phyloP scores from a whole-genome alignment of 768 basidiomycete genomes.

The Roridomyces roridus region DNA sequence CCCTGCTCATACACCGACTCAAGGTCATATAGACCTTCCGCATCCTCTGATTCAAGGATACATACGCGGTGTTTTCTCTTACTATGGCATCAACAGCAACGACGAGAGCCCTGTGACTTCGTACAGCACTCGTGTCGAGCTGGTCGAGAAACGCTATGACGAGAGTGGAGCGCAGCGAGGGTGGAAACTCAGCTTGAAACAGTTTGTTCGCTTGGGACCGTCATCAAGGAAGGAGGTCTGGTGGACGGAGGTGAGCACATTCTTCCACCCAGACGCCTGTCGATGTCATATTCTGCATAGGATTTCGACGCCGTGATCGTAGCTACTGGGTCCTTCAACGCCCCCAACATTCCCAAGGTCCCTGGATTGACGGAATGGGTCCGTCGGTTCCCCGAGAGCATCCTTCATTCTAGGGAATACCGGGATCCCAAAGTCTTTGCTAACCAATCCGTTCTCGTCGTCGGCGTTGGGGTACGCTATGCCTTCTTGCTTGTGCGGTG shows the following conservation, averaged over 20 bases:
- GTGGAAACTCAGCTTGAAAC: slow-evolving; percentile 40
- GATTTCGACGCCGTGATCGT: slow-evolving; percentile 20
- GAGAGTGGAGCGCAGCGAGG: slow-evolving; percentile 34
- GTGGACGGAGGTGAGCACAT: slow-evolving; percentile 5
- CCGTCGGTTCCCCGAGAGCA: slow-evolving; percentile 24
- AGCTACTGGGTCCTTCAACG: slow-evolving; percentile 19
- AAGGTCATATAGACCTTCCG: slow-evolving; percentile 34
- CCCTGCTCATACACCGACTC: background rate
- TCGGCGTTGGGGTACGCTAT: slow-evolving; percentile 30
- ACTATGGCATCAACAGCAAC: slow-evolving; percentile 31
- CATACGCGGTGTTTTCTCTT: slow-evolving; percentile 49
- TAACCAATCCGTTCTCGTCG: slow-evolving; percentile 35
- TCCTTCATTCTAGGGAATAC: slow-evolving; percentile 39
- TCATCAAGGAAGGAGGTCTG: background rate
- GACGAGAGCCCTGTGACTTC: slow-evolving; percentile 31
- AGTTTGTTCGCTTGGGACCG: slow-evolving; percentile 17
- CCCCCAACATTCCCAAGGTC: slow-evolving; percentile 10
- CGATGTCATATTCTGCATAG: background rate
- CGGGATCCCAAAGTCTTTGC: slow-evolving; percentile 33
- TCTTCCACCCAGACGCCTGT: background rate
- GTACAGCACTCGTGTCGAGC: slow-evolving; percentile 55
- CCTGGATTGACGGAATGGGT: slow-evolving; percentile 29
- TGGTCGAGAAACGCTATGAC: slow-evolving; percentile 42
- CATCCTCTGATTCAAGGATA: slow-evolving; percentile 43
- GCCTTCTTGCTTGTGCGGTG: too few relatives aligned